A percentile compares a stretch with the other conserved stretches of the same genome.
phyloP scores from a whole-genome alignment of 768 basidiomycete genomes.

The Tylopilus subfusipes region DNA sequence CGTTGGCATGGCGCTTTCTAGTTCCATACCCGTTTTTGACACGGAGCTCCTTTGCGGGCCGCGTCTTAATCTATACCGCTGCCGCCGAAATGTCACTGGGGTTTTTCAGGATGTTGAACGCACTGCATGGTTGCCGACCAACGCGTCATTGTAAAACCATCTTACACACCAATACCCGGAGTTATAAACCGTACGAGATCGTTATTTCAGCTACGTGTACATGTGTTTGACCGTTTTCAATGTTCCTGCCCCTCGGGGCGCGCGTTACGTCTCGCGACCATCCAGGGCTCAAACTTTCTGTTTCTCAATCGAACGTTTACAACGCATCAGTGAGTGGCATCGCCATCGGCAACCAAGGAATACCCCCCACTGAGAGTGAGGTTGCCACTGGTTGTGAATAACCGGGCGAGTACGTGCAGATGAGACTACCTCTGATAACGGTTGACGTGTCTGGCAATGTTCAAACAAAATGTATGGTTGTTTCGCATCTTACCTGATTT shows the following conservation, averaged over 20 bases:
- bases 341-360: neutral
- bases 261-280: neutral
- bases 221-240: no score
- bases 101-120: slow-evolving; percentile 59
- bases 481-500: no score
- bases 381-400: no score
- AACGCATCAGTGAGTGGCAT: slow-evolving; percentile 7
- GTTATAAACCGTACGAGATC: no score
- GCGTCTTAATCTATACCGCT: slow-evolving; percentile 57
- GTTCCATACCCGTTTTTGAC: slow-evolving; percentile 87
- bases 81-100: slow-evolving; percentile 31
- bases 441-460: no score
- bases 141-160: neutral
- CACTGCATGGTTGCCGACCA: slow-evolving; percentile 40
- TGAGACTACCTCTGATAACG: no score
- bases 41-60: slow-evolving; percentile 43
- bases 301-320: neutral
- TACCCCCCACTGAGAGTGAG: no score
- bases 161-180: neutral
- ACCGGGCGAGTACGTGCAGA: no score
- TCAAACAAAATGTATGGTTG: no score
- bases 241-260: neutral
- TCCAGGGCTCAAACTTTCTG: neutral
- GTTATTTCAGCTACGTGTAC: no score
- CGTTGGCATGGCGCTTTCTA: slow-evolving; percentile 18